Conservation (phyloP, 2,329 filamentous ascomycete species). For the Pseudogymnoascus sp. region DNA sequence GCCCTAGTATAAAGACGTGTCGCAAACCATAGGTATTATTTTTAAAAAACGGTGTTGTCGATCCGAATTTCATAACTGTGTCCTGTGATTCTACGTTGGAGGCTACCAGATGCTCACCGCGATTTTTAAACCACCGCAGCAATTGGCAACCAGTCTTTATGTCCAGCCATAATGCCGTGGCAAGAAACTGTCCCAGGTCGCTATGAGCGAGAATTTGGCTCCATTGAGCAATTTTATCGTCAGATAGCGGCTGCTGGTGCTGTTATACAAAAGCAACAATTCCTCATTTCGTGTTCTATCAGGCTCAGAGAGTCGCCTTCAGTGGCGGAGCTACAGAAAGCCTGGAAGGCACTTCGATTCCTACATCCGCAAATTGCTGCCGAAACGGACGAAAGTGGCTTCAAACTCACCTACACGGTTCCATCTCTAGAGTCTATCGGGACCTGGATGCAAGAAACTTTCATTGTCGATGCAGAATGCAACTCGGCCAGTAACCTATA, state of each 20-base stretch:
- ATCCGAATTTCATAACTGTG: not conserved
- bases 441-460: not conserved
- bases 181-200: not conserved
- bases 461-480: not conserved
- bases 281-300: not conserved
- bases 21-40: not conserved
- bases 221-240: not conserved
- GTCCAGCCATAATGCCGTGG: not conserved
- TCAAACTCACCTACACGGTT: not conserved
- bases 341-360: not conserved
- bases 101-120: not conserved
- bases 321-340: not conserved
- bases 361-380: not conserved
- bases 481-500: not conserved
- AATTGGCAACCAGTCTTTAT: not conserved
- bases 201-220: not conserved
- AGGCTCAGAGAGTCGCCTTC: not conserved
- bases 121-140: not conserved
- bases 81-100: not conserved
- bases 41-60: not conserved
- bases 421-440: not conserved
- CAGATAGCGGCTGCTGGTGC: not conserved
- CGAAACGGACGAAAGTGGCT: not conserved
- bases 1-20: not conserved
- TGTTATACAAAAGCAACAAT: not conserved